Evolutionary conservation across 2,329 filamentous ascomycete genomes (phyloP), one percentile per base, ranked within the genome.

Genomic region (Tolypocladium inflatum): DNA sequence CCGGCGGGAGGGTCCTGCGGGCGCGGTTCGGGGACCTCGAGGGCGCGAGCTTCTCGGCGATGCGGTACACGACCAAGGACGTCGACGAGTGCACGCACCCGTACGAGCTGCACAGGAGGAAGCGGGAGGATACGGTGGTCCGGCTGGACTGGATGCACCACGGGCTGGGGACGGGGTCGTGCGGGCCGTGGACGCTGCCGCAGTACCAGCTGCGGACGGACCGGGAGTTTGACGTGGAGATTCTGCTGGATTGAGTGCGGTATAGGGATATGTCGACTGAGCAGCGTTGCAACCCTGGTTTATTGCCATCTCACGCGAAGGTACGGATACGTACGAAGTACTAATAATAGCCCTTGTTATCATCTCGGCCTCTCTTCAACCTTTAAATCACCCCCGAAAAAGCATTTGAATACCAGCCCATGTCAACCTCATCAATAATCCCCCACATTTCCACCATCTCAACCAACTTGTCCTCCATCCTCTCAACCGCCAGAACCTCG

Each of bases 111-210:
- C 68, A 73, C 60, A 76, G 75, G 68, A 70, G 73, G 23, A 73
- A 67, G 66, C 68, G 73, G 58, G 72, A 82, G 17, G 79, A 84
- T 62, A 78, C 81, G 42, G 68, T 86, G 37, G 72, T 87, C 2
- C 73, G 82, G 57, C 64, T 88, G 58, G 84, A 88, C 70, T 83
- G 79, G 73, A 75, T 73, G 61, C 83, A 87, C 68, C 83, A 87
- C 66, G 85, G 84, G 0, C 63, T 87, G 38, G 84, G 84, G 0
- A 85, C 81, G 11, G 84, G 79, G 8, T 83, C 80, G 55, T 87
- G 84, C 68, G 84, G 84, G 30, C 83, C 83, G 0, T 78, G 77
- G 58, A 82, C 80, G 23, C 59, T 81, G 68, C 73, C 74, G 4
- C 57, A 76, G 67, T 80, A 82, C 64, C 72, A 74, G 61, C 69